Evolutionary conservation across 2,329 filamentous ascomycete species (phyloP).

Genomic region (Fusarium cicatricum): DNA sequence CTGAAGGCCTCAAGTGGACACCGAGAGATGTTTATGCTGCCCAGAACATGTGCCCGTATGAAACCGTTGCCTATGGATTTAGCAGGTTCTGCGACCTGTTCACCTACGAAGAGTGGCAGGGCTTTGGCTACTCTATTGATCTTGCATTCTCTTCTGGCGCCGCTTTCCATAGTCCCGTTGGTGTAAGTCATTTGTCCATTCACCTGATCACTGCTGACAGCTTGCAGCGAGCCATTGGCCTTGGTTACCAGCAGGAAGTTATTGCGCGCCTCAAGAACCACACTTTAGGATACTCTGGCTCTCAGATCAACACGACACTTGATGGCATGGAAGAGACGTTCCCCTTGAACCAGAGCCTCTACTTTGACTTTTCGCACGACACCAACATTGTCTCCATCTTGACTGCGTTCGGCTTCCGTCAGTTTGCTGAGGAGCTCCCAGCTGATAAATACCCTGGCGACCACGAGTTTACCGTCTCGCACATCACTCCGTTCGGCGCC

Average conservation of each 20-base stretch:
- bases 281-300: slow-evolving; percentile 64
- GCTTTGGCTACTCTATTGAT: slow-evolving; percentile 76
- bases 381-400: slow-evolving; percentile 76
- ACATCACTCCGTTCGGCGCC: slow-evolving; percentile 76
- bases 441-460: slow-evolving; percentile 61
- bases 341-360: slow-evolving; percentile 75
- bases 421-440: slow-evolving; percentile 70
- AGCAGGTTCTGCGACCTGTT: slow-evolving; percentile 79
- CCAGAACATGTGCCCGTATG: slow-evolving; percentile 79
- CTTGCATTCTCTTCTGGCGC: slow-evolving; percentile 69
- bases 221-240: slow-evolving; percentile 69
- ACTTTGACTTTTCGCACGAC: slow-evolving; percentile 83
- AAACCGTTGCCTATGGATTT: slow-evolving; percentile 79
- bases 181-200: slow-evolving; percentile 49
- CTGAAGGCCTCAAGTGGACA: slow-evolving; percentile 70
- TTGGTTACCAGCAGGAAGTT: slow-evolving; percentile 77
- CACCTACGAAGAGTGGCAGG: slow-evolving; percentile 77
- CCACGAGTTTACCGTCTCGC: slow-evolving; percentile 71
- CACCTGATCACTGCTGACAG: neutral
- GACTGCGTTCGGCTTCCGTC: slow-evolving; percentile 75
- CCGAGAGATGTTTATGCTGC: slow-evolving; percentile 70
- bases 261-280: slow-evolving; percentile 75
- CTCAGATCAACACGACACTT: slow-evolving; percentile 73
- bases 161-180: slow-evolving; percentile 70
- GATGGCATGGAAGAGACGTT: slow-evolving; percentile 74